Base-by-base conservation (phyloP, 192 early-diverging fungal genomes). In the Lobulomyces angularis region DNA sequence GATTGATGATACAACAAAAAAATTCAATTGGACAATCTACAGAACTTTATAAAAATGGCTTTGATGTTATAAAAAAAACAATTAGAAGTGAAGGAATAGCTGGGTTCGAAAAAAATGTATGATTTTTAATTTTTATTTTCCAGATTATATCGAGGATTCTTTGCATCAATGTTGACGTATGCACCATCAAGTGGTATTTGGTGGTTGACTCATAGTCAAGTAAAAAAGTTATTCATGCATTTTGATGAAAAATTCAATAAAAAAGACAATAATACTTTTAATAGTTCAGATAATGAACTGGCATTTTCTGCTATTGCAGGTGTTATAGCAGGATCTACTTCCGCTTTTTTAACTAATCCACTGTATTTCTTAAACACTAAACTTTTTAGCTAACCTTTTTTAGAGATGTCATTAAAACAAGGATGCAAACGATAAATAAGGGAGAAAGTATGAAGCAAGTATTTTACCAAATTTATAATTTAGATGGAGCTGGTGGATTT, bases 391-490 rank as follows among this genome's bases (percentile, higher is more conserved):
- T n/a, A n/a, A n/a, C n/a, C n/a, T n/a, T n/a, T n/a, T n/a, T n/a
- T n/a, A n/a, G n/a, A n/a, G 51, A 53, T 28, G 51, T 53, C 1
- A 37, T 53, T 17, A 50, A 50, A 24, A 53, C 51, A 21, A 18
- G 51, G 2, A 12, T 53, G 1, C 51, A 53, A 37, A 51, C 51
- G 8, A 1, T 17, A 5, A 18, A 11, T 24, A 1, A 25, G 22
- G 14, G 19, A 9, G 14, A 14, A 18, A 16, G 29, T 40, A 29
- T 9, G 28, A 0, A 17, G 18, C 1, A 11, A 36, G 27, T 16
- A 22, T 17, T 18, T 16, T 16, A 14, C 14, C 11, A 37, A 14
- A 7, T 41, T 17, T 28, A 16, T 33, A 14, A 37, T 12, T 1
- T 17, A 50, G 45, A 22, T 11, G 29, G 9, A 18, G 34, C 8